Conservation (phyloP, 805 yeast genomes). For the Metschnikowia shivogae region DNA sequence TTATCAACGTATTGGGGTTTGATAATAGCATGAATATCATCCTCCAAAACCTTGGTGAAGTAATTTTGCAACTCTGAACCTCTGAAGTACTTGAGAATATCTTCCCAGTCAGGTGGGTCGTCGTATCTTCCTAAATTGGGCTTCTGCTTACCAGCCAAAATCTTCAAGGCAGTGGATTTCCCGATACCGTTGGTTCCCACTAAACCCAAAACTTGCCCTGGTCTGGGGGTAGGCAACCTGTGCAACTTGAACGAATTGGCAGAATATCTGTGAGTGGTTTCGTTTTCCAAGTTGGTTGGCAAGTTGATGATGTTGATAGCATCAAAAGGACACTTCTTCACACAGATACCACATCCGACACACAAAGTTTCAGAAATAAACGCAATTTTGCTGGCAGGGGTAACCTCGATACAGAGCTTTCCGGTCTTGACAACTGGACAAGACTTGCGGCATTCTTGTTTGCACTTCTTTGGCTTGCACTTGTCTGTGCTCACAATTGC, state of each 20-base stretch:
- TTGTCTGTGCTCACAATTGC: constrained; percentile 93
- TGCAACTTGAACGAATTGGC: constrained; percentile 97
- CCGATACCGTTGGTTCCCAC: constrained; percentile 99
- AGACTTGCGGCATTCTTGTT: constrained; percentile 94
- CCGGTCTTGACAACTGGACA: constrained; percentile 99
- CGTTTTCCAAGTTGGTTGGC: constrained; percentile 89
- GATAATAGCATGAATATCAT: constrained; percentile 91
- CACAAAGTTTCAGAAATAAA: constrained; percentile 91
- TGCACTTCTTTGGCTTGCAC: constrained; percentile 97
- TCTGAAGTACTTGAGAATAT: constrained; percentile 83
- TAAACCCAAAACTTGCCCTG: constrained; percentile 96
- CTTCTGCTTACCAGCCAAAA: constrained; percentile 94
- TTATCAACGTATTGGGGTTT: constrained; percentile 99
- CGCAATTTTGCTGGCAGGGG: constrained; percentile 87
- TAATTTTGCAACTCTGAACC: constrained; percentile 97
- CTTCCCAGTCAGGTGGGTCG: constrained; percentile 97
- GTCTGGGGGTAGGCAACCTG: constrained; percentile 96
- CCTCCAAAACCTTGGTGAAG: constrained; percentile 91
- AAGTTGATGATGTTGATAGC: constrained; percentile 94
- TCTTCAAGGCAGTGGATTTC: constrained; percentile 93
- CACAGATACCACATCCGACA: constrained; percentile 99
- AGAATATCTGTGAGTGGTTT: constrained; percentile 95
- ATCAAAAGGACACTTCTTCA: constrained; percentile 96
- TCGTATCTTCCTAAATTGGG: constrained; percentile 94
- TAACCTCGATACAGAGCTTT: constrained; percentile 93